phyloP scores from a whole-genome alignment of 257 asterid genomes.

The Plantago major region DNA sequence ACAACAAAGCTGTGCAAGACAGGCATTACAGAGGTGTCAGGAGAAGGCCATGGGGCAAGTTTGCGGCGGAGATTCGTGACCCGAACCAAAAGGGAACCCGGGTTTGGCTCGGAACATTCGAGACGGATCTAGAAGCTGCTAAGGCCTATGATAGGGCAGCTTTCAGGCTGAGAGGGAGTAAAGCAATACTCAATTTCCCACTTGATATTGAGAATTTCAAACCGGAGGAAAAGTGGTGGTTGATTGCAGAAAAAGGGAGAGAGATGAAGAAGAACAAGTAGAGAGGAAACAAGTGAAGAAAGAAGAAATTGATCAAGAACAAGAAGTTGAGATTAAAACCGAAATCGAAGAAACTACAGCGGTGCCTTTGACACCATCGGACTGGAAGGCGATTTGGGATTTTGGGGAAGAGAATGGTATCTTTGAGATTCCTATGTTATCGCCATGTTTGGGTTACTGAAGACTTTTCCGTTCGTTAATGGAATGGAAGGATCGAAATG shows the following conservation, averaged over 20 bases:
- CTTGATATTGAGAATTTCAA: conserved; percentile 49
- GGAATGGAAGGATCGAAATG: conserved; percentile 2
- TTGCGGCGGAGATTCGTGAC: conserved; percentile 78
- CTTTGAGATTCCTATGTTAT: conserved; percentile 2
- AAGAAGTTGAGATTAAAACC: conserved; percentile 19
- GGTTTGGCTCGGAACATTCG: conserved; percentile 74
- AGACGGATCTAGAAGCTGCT: conserved; percentile 68
- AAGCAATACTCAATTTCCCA: conserved; percentile 69
- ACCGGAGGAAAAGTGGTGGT: neutral
- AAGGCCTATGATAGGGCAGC: conserved; percentile 73
- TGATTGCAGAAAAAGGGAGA: conserved; percentile 45
- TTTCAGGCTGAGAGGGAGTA: conserved; percentile 60
- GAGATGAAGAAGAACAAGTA: conserved; percentile 27
- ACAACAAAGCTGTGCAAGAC: neutral
- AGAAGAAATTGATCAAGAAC: conserved; percentile 26
- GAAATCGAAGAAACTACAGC: conserved; percentile 23
- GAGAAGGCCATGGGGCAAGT: conserved; percentile 69
- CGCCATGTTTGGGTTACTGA: conserved; percentile 1
- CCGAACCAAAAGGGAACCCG: conserved; percentile 63
- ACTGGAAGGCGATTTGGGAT: conserved; percentile 83
- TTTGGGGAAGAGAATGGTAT: conserved; percentile 35
- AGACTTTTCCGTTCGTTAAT: neutral
- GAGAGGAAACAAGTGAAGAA: conserved; percentile 41
- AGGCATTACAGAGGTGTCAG: conserved; percentile 64
- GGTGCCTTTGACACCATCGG: conserved; percentile 77